These are phyloP conservation scores for Aquilaria yunnanensis DNA, from an alignment of 345 rosid genomes.

Conservation along the genomic window DNA sequence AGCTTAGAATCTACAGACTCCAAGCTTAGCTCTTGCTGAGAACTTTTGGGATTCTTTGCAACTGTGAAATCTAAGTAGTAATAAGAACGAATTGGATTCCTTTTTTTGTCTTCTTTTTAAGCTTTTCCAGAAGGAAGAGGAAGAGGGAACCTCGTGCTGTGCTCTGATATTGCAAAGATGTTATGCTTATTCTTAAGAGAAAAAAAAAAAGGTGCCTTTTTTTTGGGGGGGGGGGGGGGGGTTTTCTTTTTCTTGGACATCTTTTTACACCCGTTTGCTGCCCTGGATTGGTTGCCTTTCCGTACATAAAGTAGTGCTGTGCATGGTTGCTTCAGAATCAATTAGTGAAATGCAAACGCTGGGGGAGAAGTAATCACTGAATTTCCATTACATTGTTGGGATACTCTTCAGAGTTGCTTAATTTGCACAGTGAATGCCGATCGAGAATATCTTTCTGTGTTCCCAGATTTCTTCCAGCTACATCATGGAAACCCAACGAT, in stretches of 20 bases:
- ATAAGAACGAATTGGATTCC: constrained; percentile 43
- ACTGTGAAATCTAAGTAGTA: neutral
- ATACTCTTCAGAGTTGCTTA: too few species aligned
- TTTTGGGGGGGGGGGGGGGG: constrained; percentile 7
- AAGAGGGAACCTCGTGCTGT: constrained; percentile 14
- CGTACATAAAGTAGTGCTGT: constrained; percentile 2
- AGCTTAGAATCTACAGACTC: constrained; percentile 16
- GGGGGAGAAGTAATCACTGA: too few species aligned
- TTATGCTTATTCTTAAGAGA: constrained; percentile 34
- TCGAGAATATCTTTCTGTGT: too few species aligned
- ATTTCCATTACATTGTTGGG: too few species aligned
- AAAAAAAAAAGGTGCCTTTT: constrained; percentile 13
- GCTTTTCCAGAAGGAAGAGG: constrained; percentile 8
- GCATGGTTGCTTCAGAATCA: constrained; percentile 7
- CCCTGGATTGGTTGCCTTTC: constrained; percentile 17
- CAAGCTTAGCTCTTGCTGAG: neutral
- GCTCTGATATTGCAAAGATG: constrained; percentile 20
- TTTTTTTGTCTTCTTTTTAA: neutral
- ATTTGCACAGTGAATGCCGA: too few species aligned
- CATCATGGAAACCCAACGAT: too few species aligned
- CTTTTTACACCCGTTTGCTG: neutral
- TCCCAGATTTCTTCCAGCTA: too few species aligned
- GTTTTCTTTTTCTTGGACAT: neutral
- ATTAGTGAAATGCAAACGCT: too few species aligned
- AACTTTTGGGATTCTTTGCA: constrained; percentile 22